Evolutionary conservation across 352 stramenopile genomes (phyloP), one percentile per base, ranked within the genome.

Genomic region (Phytophthora capsici): DNA sequence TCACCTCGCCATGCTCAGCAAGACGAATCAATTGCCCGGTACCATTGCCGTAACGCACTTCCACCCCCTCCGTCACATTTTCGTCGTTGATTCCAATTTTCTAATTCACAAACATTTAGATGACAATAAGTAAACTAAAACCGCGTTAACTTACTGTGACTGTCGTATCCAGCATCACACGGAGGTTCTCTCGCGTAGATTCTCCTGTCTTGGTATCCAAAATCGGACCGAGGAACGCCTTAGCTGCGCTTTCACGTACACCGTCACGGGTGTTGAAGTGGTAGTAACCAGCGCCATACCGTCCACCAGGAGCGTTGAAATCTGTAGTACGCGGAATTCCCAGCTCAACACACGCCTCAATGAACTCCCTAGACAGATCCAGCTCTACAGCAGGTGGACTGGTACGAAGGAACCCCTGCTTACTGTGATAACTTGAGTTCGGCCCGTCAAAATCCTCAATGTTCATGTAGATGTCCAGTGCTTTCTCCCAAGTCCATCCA

Each of bases 191-290:
- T 3, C 70, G 69, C 12, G 62, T 74, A 2, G 77, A 82, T 32
- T 59, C 8, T 0, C 37, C 63, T n/a, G 38, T 75, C 2, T 75
- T 57, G 17, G 36, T 59, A 37, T 78, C 58, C 17, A 90, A 16
- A 14, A 92, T 74, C 5, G 84, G 81, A 6, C 78, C 83, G 7
- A 96, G 66, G 28, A 96, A 85, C 5, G 81, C 73, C 41, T 89
- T 69, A 19, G 86, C 87, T 6, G 89, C 90, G 46, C 89, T 96
- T 50, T 95, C 83, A 3, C 91, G 84, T 19, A 96, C 66, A 26
- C 91, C 91, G 38, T 94, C 53, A 5, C 79, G 72, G 40, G 92
- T 93, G 63, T 95, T 95, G 17, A 98, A 97, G 56, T 95, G 73
- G 63, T 97, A 98, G 40, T 82, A 93, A 1, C 90, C 91, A 25